A percentile compares a stretch with the other conserved stretches of the same genome.
phyloP scores from a whole-genome alignment of 345 rosid genomes.

The Corchorus capsularis region DNA sequence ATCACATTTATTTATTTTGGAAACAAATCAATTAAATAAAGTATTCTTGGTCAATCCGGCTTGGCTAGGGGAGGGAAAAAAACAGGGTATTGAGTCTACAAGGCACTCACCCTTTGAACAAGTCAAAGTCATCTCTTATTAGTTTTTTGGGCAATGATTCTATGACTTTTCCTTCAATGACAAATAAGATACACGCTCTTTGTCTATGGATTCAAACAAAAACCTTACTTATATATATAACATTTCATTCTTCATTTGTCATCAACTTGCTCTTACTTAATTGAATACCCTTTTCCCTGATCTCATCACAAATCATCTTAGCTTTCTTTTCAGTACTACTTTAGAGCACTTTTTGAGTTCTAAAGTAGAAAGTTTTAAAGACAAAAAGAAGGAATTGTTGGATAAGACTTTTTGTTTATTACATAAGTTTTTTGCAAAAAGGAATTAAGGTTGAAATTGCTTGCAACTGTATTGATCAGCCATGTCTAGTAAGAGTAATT shows the following conservation, averaged over 20 bases:
- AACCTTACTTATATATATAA: too few relatives aligned
- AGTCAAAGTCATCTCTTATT: conserved; percentile 1
- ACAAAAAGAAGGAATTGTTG: neutral
- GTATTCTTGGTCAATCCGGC: neutral
- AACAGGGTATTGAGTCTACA: neutral
- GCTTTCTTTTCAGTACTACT: neutral
- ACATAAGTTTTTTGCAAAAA: neutral
- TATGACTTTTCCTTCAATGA: neutral
- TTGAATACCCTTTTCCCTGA: neutral
- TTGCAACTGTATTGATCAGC: neutral
- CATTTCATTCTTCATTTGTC: too few relatives aligned
- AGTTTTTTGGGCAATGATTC: neutral
- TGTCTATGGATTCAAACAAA: neutral
- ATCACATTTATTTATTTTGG: too few relatives aligned
- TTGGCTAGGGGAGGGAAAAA: neutral
- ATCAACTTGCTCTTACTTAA: neutral
- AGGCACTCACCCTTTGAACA: neutral
- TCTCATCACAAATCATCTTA: neutral
- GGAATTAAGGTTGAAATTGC: neutral
- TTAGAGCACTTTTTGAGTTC: neutral
- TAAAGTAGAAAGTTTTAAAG: neutral
- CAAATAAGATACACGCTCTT: too few relatives aligned
- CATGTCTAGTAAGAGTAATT: conserved; percentile 14
- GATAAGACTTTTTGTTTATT: neutral
- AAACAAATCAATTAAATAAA: too few relatives aligned